Base-by-base conservation (phyloP, 495 filamentous ascomycete species). In the Aspergillus nanangensis region DNA sequence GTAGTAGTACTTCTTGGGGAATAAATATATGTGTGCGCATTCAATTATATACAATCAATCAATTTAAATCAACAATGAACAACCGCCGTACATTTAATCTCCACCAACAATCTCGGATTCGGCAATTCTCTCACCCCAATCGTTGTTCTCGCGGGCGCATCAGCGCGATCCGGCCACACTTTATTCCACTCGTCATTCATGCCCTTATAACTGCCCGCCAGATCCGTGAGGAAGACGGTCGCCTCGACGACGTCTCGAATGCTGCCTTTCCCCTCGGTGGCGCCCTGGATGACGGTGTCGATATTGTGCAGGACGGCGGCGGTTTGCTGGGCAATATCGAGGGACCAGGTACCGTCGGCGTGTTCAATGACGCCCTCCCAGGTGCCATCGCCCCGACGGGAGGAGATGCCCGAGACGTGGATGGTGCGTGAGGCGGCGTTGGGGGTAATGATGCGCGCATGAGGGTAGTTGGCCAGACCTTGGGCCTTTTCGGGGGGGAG, bases 181-280 rank as follows among this genome's bases (percentile, higher is more conserved):
- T 46, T 45, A 38, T 65, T 63, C 62, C 64, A 67, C 49, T 65
- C 62, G 38, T 63, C 60, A 34, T 67, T 65, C 64, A 67, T 67
- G 4, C 56, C 64, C 8, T 47, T 41, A 42, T 67, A 67, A 15
- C 61, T 48, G 1, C 40, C 34, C 11, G 60, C 52, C 57, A 67
- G 54, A 38, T 63, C 55, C 10, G 51, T 48, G 20, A 64, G 24
- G 32, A 63, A 65, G 29, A 67, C 56, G 11, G 59, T 62, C 20
- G 60, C 56, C 41, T 67, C 60, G 8, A 66, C 54, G 33, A 62
- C 55, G 55, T 66, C 55, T 1, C 43, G 45, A 21, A 65, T 56
- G 17, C 47, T 43, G 3, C 56, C 63, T 34, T 58, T 54, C 2
- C 55, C 61, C 8, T 58, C 50, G 10, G 57, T 58, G 1, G 60